Base-by-base conservation (phyloP, 495 filamentous ascomycete species). In the Glarea lozoyensis region DNA sequence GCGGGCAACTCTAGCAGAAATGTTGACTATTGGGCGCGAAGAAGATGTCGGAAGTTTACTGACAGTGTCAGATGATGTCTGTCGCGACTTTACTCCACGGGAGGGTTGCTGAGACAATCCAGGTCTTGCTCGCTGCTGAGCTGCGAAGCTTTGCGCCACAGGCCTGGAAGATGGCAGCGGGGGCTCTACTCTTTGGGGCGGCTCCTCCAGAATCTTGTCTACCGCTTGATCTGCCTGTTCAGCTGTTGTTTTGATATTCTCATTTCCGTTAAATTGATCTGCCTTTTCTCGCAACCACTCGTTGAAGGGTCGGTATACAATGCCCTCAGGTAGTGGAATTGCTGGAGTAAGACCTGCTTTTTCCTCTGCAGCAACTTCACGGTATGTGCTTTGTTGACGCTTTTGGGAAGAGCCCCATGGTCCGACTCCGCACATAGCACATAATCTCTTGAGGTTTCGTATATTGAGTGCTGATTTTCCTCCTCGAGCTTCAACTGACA, bases 351-450 rank as follows among this genome's bases (percentile, higher is more conserved):
- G 63, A 7, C 80, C 79, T 34, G 75, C 74, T 27, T 79, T 71
- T 54, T 88, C 82, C 60, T 89, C 84, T 7, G 73, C 68, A 11
- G 76, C 66, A 56, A 82, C 77, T 52, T 88, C 82, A 48, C 68
- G 63, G 72, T 81, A 76, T 42, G 85, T 63, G 59, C 78, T 60
- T 61, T 74, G 68, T 71, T 79, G 44, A 41, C 66, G 52, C 45
- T 56, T 47, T 39, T 66, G 52, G 7, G 57, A 56, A 15, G 49
- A 37, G 37, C 49, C 61, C 66, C 65, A 75, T 1, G 69, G 70
- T 0, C 73, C 73, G 43, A 77, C 73, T 22, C 65, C 46, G 31
- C 51, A 52, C n/a, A 49, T 47, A n/a, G 45, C 45, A 37, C 55
- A 58, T 5, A 58, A 20, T 31, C 52, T 52, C 48, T 58, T 58